Evolutionary conservation across 352 stramenopile species (phyloP).

Genomic region (Phytophthora aleatoria): DNA sequence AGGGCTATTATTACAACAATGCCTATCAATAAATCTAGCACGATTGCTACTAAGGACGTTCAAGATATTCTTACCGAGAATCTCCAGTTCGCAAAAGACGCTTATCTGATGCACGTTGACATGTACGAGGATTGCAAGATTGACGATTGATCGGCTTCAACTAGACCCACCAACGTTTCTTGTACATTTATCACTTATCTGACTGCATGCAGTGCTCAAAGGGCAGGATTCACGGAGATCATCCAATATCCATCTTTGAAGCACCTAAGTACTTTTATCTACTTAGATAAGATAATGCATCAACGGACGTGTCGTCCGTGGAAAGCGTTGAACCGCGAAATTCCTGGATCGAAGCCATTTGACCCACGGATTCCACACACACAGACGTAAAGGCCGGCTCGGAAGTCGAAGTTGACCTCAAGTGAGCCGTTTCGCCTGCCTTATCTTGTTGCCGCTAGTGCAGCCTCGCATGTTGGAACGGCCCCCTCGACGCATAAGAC

Average conservation of each 20-base stretch:
- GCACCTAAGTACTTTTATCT: neutral
- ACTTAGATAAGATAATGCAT: constrained; percentile 4
- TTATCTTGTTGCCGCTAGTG: constrained; percentile 11
- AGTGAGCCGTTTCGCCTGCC: constrained; percentile 15
- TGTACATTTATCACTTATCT: too few species aligned
- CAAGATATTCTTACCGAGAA: too few species aligned
- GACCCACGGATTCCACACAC: constrained; percentile 6
- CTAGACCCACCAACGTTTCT: too few species aligned
- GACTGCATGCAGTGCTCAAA: too few species aligned
- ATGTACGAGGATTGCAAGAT: too few species aligned
- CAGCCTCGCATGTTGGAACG: constrained; percentile 18
- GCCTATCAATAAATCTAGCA: too few species aligned
- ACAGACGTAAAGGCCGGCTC: constrained; percentile 6
- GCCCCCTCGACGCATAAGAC: constrained; percentile 23
- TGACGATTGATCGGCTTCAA: too few species aligned
- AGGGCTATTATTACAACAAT: too few species aligned
- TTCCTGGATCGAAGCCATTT: constrained; percentile 31
- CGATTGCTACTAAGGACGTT: too few species aligned
- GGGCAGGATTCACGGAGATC: too few species aligned
- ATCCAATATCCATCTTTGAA: neutral
- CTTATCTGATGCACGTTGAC: too few species aligned
- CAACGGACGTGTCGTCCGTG: constrained; percentile 24
- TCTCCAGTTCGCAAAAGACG: too few species aligned
- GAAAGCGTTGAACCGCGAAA: constrained; percentile 26
- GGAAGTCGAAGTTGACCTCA: constrained; percentile 9